These are phyloP conservation scores for Euphorbia tirucalli DNA, from an alignment of 345 rosid genomes.

Conservation along the genomic window DNA sequence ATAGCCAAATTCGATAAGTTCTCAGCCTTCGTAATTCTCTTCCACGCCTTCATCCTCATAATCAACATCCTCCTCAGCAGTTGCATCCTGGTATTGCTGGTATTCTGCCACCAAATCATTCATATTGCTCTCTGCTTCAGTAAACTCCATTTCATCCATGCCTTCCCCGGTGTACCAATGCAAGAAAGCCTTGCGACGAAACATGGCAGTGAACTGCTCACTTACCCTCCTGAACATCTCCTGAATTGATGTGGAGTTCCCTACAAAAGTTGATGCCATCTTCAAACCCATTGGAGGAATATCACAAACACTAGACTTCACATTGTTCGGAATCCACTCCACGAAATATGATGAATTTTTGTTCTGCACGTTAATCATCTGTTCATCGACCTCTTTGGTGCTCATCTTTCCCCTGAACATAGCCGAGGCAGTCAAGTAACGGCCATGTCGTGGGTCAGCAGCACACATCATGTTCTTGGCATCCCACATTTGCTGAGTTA, in stretches of 20 bases:
- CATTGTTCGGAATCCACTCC: conserved; percentile 88
- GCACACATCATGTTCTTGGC: conserved; percentile 99
- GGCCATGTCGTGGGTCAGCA: conserved; percentile 96
- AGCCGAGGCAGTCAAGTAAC: conserved; percentile 94
- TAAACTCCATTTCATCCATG: conserved; percentile 98
- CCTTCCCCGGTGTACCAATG: conserved; percentile 99
- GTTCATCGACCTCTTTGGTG: conserved; percentile 97
- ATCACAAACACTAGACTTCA: conserved; percentile 59
- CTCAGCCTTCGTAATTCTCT: conserved; percentile 37
- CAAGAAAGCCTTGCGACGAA: conserved; percentile 90
- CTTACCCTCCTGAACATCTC: conserved; percentile 99
- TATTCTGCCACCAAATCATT: conserved; percentile 93
- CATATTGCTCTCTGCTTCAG: too few relatives aligned
- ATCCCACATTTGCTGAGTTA: conserved; percentile 89
- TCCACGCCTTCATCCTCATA: conserved; percentile 60
- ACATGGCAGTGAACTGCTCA: conserved; percentile 98
- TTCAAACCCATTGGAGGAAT: conserved; percentile 53
- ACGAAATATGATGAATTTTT: conserved; percentile 95
- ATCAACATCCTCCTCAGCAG: conserved; percentile 82
- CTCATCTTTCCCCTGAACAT: conserved; percentile 99
- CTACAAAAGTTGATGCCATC: conserved; percentile 61
- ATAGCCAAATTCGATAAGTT: background rate
- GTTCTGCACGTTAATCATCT: conserved; percentile 92
- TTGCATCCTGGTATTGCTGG: conserved; percentile 95
- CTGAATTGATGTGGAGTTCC: conserved; percentile 89